Evolutionary conservation across 1,284 basidiomycete genomes (phyloP).

Genomic region (Puccinia horiana): DNA sequence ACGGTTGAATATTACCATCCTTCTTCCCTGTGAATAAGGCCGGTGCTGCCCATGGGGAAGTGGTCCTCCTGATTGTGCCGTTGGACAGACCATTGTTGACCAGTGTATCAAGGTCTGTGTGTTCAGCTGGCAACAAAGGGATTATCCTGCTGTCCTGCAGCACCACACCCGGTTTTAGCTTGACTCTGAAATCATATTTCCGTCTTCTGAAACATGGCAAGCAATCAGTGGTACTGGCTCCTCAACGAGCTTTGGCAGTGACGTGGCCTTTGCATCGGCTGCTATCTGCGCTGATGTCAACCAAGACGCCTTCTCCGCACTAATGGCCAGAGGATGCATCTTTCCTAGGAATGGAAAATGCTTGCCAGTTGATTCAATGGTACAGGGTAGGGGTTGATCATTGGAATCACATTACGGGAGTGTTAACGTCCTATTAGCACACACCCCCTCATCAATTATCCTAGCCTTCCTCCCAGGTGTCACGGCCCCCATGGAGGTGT

Average conservation of each 20-base stretch:
- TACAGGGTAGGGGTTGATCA: neutral
- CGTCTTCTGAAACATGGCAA: too few relatives aligned
- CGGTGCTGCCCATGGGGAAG: conserved; percentile 3
- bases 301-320: too few relatives aligned
- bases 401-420: conserved; percentile 2
- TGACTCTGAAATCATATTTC: too few relatives aligned
- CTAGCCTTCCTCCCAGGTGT: neutral
- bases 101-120: neutral
- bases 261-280: too few relatives aligned
- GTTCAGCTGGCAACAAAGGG: neutral
- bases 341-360: neutral
- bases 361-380: neutral
- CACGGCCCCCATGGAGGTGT: neutral
- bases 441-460: neutral
- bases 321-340: neutral
- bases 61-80: neutral
- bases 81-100: neutral
- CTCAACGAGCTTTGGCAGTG: too few relatives aligned
- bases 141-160: neutral
- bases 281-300: too few relatives aligned
- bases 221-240: too few relatives aligned
- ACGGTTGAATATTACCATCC: neutral
- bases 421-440: neutral
- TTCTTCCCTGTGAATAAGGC: neutral
- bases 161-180: too few relatives aligned